Base-by-base conservation (phyloP, 805 yeast species). In the Ogataea minuta region DNA sequence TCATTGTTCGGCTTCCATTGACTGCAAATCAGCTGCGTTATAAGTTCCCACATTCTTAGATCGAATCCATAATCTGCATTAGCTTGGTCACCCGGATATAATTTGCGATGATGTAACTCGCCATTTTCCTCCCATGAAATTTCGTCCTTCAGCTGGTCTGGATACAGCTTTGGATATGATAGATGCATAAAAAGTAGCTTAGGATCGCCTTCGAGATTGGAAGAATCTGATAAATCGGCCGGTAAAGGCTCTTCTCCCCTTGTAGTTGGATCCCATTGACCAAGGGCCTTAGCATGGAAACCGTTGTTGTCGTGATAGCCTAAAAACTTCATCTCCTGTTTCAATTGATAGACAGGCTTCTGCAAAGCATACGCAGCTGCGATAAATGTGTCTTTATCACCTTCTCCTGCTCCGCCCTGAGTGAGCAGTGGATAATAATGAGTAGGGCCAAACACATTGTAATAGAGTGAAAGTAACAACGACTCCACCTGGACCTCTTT, bases 341-440 rank as follows among this genome's bases (percentile, higher is more conserved):
- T 65, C 7, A 79, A 81, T 57, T 81, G 89, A 41, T 59, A 56
- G 11, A 48, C 48, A 1, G 55, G 53, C 28, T 43, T 31, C 2
- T 38, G 26, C 4, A 55, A 31, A 3, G 59, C 78, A 45, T 67
- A 68, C 0, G 89, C 87, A 2, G 86, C 89, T 8, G 83, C 79
- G 17, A 79, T 71, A 45, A 79, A 82, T 0, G 90, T 81, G 55
- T 84, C 90, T 57, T 83, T 83, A 53, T 84, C 90, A 39, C 90
- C 90, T 64, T 82, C 84, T 25, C 90, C 90, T 3, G 86, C 79
- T 12, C 79, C 69, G 11, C 86, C 86, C 56, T 81, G 90, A 0
- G 86, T 74, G 43, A 83, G 60, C 43, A 84, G 59, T 6, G 80
- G 81, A 51, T 82, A 83, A 57, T 79, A 84, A 60, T 70, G 77